Base-by-base conservation (phyloP, 192 early-diverging fungal species). In the Entomortierella beljakovae region DNA sequence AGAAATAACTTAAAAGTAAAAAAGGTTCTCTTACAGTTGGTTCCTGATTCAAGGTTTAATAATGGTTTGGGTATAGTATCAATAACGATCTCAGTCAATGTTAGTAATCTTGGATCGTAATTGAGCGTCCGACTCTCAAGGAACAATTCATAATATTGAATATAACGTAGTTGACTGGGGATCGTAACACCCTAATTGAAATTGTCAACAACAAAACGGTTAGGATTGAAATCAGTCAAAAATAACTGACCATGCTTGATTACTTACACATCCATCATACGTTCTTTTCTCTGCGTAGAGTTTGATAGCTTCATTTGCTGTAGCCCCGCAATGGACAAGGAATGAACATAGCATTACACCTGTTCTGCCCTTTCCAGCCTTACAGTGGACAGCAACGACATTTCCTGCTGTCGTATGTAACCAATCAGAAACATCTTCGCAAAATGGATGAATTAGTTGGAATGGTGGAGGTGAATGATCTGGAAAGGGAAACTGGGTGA, bases 361-460 rank as follows among this genome's bases (percentile, higher is more conserved):
- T 16, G 89, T 90, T 7, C 89, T 72, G 6, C 89, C 89, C 40
- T 90, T 90, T 20, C 89, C 89, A n/a, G 89, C 89, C 54, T 89
- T 89, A 62, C 89, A 90, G 57, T 90, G 89, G 8, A 90, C 71
- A 6, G 84, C 88, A 0, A 87, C 86, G 15, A 86, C 82, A 55
- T 90, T 85, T 2, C 62, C 52, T 8, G 68, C 9, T 8, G 73
- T 71, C 16, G 50, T 57, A 6, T 75, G 56, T 6, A 89, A 34
- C 85, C 87, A 90, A 10, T 64, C 64, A 0, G 80, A 64, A 1
- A 84, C 88, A 56, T 89, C 88, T 40, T 80, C 53, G 28, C 86
- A 86, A 26, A 90, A 87, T 0, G 71, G 40, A 9, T 83, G 54
- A n/a, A 90, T 71, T 0, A 80, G 60, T 10, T 73, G 61, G 31